phyloP scores from a whole-genome alignment of 2,329 filamentous ascomycete species.

The Pseudogymnoascus sp. region DNA sequence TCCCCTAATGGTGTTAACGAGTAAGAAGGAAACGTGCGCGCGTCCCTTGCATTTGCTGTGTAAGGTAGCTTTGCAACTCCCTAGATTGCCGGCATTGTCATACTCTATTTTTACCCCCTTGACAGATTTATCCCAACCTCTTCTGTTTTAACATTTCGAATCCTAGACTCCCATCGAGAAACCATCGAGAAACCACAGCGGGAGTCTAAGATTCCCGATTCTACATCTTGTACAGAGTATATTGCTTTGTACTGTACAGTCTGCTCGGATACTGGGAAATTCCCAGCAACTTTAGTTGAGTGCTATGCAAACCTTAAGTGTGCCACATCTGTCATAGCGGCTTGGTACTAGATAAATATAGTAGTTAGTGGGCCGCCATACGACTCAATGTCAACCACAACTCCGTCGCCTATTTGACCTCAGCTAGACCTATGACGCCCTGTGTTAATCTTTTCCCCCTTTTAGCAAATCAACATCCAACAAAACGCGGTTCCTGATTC shows the following conservation, averaged over 20 bases:
- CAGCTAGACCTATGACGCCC: neutral
- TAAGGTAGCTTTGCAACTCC: neutral
- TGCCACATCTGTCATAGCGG: neutral
- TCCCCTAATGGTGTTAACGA: neutral
- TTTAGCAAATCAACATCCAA: neutral
- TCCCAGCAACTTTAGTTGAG: neutral
- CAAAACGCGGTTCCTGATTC: neutral
- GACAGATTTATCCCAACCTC: neutral
- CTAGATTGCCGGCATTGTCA: neutral
- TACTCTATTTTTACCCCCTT: neutral
- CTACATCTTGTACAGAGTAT: neutral
- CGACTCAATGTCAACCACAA: slow-evolving; percentile 1
- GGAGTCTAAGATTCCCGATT: neutral
- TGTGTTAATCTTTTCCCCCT: neutral
- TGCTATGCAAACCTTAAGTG: slow-evolving; percentile 2
- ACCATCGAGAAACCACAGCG: neutral
- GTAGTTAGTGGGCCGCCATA: neutral
- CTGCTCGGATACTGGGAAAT: neutral
- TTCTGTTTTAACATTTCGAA: neutral
- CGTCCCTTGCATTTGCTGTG: neutral
- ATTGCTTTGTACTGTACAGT: too few species aligned
- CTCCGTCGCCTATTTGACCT: slow-evolving; percentile 1
- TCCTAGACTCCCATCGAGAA: neutral
- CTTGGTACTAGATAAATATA: slow-evolving; percentile 1
- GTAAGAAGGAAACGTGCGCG: neutral